Base-by-base conservation (phyloP, 140 eudicot genomes). In the Bidens hawaiensis region DNA sequence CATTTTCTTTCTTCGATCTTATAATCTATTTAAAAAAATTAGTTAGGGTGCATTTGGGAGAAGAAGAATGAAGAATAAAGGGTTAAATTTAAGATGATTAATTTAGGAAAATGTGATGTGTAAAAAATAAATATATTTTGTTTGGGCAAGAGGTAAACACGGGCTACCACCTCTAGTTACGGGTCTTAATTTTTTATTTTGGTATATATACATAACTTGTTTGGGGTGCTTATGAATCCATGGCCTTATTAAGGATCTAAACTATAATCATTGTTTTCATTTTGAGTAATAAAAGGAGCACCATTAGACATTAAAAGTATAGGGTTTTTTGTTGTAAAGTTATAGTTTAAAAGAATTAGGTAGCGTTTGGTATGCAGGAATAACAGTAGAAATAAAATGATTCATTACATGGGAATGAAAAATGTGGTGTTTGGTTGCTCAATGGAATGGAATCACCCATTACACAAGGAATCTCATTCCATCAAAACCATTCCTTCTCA, bases 81-180 rank as follows among this genome's bases (percentile, higher is more conserved):
- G 11, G 22, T 54, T 43, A 58, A 16, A 46, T 65, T 56, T n/a
- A 36, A 13, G n/a, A 21, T 27, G 56, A 16, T 65, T 11, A 64
- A 51, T 16, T 71, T 27, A 50, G 57, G 49, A 40, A 70, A 71
- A 60, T 69, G 52, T 33, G 2, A 50, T 25, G 56, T 23, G 66
- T 62, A 51, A 28, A 58, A n/a, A 26, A 17, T 46, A 36, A 8
- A 24, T 16, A 57, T 56, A 27, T 43, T 55, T 33, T 73, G 68
- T 38, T 51, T 74, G 78, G 69, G 68, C 57, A 58, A 74, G 78
- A 74, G 78, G 30, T 66, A 66, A 50, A 66, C 49, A 16, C 64
- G 78, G 78, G 50, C 2, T 34, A 43, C 43, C 43, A 36, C 74
- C 73, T 74, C 50, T 24, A 40, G 48, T 48, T 18, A 19, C 26